These are phyloP conservation scores for Phaeolepiota aurea DNA, from an alignment of 768 basidiomycete species.

Conservation along the genomic window DNA sequence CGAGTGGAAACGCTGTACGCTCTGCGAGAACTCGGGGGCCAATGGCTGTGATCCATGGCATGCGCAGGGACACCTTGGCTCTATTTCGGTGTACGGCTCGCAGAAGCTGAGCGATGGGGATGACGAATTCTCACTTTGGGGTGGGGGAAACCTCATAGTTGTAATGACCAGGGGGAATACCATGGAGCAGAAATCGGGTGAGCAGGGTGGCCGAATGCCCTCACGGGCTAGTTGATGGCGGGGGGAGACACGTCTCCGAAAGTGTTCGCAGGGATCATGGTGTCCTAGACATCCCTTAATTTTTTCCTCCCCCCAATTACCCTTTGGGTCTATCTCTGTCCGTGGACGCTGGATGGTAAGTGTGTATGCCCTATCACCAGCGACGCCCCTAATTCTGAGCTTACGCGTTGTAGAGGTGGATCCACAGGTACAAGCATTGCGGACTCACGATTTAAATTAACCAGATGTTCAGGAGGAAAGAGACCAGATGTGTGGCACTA, in stretches of 20 bases:
- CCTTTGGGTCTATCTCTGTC: too few relatives aligned
- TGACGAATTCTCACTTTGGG: conserved; percentile 8
- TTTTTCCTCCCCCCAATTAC: too few relatives aligned
- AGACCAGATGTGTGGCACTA: too few relatives aligned
- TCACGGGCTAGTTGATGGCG: conserved; percentile 17
- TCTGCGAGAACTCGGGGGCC: conserved; percentile 14
- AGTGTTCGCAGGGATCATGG: conserved; percentile 26
- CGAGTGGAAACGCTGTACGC: conserved; percentile 23
- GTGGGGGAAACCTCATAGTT: conserved; percentile 20
- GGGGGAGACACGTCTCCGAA: conserved; percentile 37
- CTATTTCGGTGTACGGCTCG: conserved; percentile 6
- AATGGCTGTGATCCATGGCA: neutral
- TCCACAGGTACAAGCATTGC: too few relatives aligned
- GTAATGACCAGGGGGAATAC: conserved; percentile 21
- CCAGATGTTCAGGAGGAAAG: too few relatives aligned
- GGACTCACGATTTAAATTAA: too few relatives aligned
- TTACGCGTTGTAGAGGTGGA: too few relatives aligned
- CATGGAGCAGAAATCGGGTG: conserved; percentile 27
- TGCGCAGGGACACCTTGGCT: conserved; percentile 2
- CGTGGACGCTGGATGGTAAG: too few relatives aligned
- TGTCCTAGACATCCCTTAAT: too few relatives aligned
- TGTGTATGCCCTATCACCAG: too few relatives aligned
- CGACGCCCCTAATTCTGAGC: too few relatives aligned
- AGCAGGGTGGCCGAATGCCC: conserved; percentile 21
- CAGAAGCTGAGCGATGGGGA: conserved; percentile 11